Evolutionary conservation across 2,329 filamentous ascomycete species (phyloP), one percentile per base, ranked within the genome.

Genomic region (Fusarium torreyae): DNA sequence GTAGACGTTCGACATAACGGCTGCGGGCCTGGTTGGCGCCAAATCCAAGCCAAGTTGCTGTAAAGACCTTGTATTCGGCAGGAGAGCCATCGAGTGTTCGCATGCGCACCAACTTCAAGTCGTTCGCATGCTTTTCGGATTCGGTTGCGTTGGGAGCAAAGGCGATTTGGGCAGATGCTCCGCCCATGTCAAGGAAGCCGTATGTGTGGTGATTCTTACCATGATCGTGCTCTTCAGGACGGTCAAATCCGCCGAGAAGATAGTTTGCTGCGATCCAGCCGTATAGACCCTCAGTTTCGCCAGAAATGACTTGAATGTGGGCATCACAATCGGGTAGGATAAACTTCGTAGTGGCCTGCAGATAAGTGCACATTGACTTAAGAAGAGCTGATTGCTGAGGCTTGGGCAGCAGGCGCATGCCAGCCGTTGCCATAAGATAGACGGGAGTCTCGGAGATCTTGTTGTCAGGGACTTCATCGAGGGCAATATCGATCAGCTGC

Each of bases 231-330:
- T 89, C 82, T 51, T 90, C 83, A 0, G 93, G 91, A 18, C 87
- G 84, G 77, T 98, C 92, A 74, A 99, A 98, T 6, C 94, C 94
- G 28, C 94, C 95, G 2, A 99, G 85, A 31, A 99, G 82, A 76
- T 99, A 99, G 77, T 99, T 99, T 54, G 95, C 93, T 9, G 97
- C 95, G 73, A 99, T 92, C 96, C 96, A 99, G 39, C 96, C 96
- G 75, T 98, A 99, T 31, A 99, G 81, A 4, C 94, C 96, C 79
- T 99, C 96, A 0, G 96, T 98, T 79, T 97, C 94, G 43, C 96
- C 96, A 1, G 94, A 89, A 66, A 99, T 99, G 33, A 98, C 94
- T 78, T 98, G 94, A 17, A 99, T 91, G 76, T 98, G 94, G 39
- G 93, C 81, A 63, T 87, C 88, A 83, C 96, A 99, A 77, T 98